Percentiles rank a stretch among this genome's conserved stretches.
These are phyloP conservation scores for Penicillium arizonense DNA, from an alignment of 495 filamentous ascomycete genomes.

Conservation along the genomic window DNA sequence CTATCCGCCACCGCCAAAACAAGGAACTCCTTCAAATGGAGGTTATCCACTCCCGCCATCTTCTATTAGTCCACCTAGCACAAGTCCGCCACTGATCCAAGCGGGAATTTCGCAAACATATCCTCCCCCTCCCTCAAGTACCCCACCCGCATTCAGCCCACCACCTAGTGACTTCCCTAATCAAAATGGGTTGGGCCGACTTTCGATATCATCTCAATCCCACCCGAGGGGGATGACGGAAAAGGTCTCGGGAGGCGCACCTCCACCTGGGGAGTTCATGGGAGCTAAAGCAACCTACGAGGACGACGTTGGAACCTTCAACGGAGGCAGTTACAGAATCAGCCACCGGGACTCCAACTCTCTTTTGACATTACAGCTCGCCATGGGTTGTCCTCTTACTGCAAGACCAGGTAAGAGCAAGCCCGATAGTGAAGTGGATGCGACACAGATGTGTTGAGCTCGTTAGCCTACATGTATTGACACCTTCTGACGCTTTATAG, in stretches of 20 bases:
- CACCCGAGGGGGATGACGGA: constrained; percentile 17
- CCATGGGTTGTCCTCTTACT: constrained; percentile 79
- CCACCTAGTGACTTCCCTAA: background rate
- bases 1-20: constrained; percentile 39
- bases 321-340: constrained; percentile 90
- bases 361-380: constrained; percentile 83
- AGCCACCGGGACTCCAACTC: constrained; percentile 91
- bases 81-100: background rate
- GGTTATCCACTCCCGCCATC: constrained; percentile 19
- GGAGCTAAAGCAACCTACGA: constrained; percentile 56
- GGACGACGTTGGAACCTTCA: constrained; percentile 91
- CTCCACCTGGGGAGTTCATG: constrained; percentile 51
- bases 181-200: constrained; percentile 2
- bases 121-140: background rate
- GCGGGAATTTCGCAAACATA: background rate
- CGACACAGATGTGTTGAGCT: no score
- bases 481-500: constrained; percentile 29
- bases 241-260: constrained; percentile 45
- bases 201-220: constrained; percentile 19
- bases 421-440: no score
- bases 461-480: no score
- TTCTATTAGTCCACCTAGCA: constrained; percentile 16
- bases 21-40: constrained; percentile 25
- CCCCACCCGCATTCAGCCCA: background rate
- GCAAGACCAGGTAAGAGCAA: constrained; percentile 68